Evolutionary conservation across 2,329 filamentous ascomycete genomes (phyloP), one percentile per base, ranked within the genome.

Genomic region (Cercospora citrullina): DNA sequence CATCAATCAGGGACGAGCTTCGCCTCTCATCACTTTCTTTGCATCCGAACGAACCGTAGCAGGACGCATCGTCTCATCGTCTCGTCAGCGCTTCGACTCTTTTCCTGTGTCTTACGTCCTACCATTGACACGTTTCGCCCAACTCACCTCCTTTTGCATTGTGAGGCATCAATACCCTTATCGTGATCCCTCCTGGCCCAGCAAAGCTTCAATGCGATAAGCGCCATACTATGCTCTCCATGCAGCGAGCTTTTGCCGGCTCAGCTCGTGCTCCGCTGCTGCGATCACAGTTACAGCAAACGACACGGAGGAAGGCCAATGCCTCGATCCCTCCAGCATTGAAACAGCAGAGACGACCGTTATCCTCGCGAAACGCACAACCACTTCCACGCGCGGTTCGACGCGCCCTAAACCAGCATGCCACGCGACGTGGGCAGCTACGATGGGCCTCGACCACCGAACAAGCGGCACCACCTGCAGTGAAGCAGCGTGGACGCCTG

Each of bases 401-500:
- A 53, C 68, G 68, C 33, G 60, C 58, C n/a, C 59, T 72, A 3
- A 60, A 61, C 10, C 28, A 67, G 64, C 58, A 66, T 57, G 63
- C 42, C 28, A 57, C 61, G 48, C 61, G 61, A 48, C 70, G 67
- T 9, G 23, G 69, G 9, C 72, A 72, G 60, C 28, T 63, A 28
- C 73, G 71, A 68, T 69, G 68, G 55, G 72, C 69, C 28, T 72
- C 72, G 1, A 69, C 70, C 10, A 62, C 58, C 23, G 60, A 65
- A 28, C 39, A 39, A 31, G 28, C 60, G 51, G 26, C 45, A 5
- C 55, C 60, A 16, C 69, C 64, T n/a, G 33, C 57, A 7, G 36
- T 62, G 28, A 66, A 72, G 59, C 61, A 69, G 16, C 68, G 69
- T 8, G 79, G 53, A 71, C 79, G 31, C 59, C 68, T 84, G 10